These are phyloP conservation scores for Phaeosphaeria sp. DNA, from an alignment of 2,329 filamentous ascomycete species.

Conservation along the genomic window DNA sequence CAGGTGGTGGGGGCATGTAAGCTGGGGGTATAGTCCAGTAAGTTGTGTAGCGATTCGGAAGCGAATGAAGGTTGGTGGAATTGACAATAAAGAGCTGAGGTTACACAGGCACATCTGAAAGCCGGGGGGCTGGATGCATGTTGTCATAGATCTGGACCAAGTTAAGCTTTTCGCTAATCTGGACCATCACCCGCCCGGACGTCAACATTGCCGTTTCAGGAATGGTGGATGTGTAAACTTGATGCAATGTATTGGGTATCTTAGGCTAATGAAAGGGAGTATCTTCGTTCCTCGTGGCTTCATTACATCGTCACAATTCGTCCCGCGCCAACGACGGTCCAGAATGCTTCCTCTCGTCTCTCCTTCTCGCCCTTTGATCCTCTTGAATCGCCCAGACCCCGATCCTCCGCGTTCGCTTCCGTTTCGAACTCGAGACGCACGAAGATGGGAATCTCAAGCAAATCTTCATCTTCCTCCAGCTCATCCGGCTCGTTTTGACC, in stretches of 20 bases:
- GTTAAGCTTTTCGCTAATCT: constrained; percentile 32
- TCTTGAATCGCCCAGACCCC: constrained; percentile 44
- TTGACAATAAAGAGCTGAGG: neutral
- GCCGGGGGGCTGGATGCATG: constrained; percentile 31
- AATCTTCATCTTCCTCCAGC: constrained; percentile 63
- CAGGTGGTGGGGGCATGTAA: too few relatives aligned
- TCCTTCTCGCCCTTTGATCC: constrained; percentile 68
- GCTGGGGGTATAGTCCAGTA: too few relatives aligned
- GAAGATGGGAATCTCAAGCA: constrained; percentile 92
- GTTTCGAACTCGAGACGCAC: constrained; percentile 90
- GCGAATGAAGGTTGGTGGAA: neutral
- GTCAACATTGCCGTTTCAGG: neutral
- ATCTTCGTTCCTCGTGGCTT: neutral
- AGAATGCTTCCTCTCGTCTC: constrained; percentile 90
- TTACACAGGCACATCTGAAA: constrained; percentile 14
- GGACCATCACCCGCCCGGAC: neutral
- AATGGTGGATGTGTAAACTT: neutral
- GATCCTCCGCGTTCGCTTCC: constrained; percentile 66
- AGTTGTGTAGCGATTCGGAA: too few relatives aligned
- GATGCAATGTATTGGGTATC: neutral
- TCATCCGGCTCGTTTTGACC: constrained; percentile 25
- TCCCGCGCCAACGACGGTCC: constrained; percentile 90
- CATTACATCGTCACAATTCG: constrained; percentile 63
- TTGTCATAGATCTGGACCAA: constrained; percentile 36
- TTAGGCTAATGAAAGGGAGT: neutral